These are phyloP conservation scores for Parastagonospora avenae DNA, from an alignment of 2,329 filamentous ascomycete species.

Conservation along the genomic window DNA sequence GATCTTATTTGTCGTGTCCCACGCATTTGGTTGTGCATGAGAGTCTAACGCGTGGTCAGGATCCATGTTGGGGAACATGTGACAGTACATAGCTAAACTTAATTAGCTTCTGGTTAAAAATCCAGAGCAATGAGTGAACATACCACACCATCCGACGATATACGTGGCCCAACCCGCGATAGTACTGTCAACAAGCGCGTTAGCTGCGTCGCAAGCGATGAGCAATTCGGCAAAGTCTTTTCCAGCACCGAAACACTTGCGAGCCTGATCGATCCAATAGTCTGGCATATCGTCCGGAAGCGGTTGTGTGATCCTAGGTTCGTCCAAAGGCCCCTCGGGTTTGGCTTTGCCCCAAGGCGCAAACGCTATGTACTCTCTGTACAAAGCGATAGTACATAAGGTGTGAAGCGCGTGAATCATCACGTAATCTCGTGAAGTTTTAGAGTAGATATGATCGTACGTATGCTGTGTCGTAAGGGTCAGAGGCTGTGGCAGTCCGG, in stretches of 20 bases:
- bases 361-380: constrained; percentile 71
- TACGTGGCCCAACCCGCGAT: constrained; percentile 71
- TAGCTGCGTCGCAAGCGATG: constrained; percentile 63
- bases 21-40: constrained; percentile 17
- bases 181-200: constrained; percentile 69
- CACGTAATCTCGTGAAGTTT: constrained; percentile 68
- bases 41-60: constrained; percentile 56
- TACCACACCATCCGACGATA: constrained; percentile 66
- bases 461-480: constrained; percentile 66
- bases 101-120: constrained; percentile 2
- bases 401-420: constrained; percentile 70
- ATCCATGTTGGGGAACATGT: constrained; percentile 73
- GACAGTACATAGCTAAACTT: constrained; percentile 63
- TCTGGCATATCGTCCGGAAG: constrained; percentile 31
- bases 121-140: neutral
- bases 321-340: constrained; percentile 64
- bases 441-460: constrained; percentile 67
- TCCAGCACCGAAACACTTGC: constrained; percentile 66
- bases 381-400: constrained; percentile 70
- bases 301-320: constrained; percentile 58
- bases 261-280: constrained; percentile 69
- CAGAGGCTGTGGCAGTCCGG: constrained; percentile 61
- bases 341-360: constrained; percentile 60
- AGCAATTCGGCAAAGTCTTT: constrained; percentile 69
- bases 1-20: constrained; percentile 21